Conservation (phyloP, 1,139 yeast species). For the Candida freyschussii region DNA sequence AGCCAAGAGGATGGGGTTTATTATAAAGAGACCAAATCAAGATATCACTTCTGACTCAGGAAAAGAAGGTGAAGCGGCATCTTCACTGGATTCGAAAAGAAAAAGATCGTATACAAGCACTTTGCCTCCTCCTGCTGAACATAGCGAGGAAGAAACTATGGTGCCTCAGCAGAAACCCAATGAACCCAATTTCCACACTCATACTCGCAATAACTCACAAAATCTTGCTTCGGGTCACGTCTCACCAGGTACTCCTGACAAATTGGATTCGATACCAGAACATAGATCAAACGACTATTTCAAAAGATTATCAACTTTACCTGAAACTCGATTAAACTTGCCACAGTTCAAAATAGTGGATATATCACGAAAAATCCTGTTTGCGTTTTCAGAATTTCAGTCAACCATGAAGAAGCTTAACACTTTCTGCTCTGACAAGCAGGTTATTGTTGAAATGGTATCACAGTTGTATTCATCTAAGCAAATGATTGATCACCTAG, state of each 20-base stretch:
- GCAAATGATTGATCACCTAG: conserved; percentile 53
- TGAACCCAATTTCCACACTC: conserved; percentile 1
- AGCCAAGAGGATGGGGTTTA: conserved; percentile 67
- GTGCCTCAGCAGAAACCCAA: neutral
- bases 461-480: conserved; percentile 52
- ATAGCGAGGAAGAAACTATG: conserved; percentile 1
- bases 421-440: conserved; percentile 62
- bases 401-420: conserved; percentile 63
- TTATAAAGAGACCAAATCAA: conserved; percentile 37
- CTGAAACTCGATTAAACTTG: conserved; percentile 36
- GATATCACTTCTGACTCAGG: conserved; percentile 20
- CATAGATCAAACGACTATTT: conserved; percentile 64
- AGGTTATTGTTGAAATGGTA: conserved; percentile 54
- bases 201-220: neutral
- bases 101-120: conserved; percentile 19
- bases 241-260: conserved; percentile 13
- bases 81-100: conserved; percentile 14
- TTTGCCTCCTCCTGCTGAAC: conserved; percentile 4
- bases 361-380: conserved; percentile 52
- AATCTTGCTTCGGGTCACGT: conserved; percentile 2
- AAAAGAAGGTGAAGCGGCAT: conserved; percentile 23
- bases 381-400: conserved; percentile 65
- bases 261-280: conserved; percentile 27
- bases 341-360: conserved; percentile 33
- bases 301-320: conserved; percentile 63